Base-by-base conservation (phyloP, 2,329 filamentous ascomycete genomes). In the Aureobasidium sp. region DNA sequence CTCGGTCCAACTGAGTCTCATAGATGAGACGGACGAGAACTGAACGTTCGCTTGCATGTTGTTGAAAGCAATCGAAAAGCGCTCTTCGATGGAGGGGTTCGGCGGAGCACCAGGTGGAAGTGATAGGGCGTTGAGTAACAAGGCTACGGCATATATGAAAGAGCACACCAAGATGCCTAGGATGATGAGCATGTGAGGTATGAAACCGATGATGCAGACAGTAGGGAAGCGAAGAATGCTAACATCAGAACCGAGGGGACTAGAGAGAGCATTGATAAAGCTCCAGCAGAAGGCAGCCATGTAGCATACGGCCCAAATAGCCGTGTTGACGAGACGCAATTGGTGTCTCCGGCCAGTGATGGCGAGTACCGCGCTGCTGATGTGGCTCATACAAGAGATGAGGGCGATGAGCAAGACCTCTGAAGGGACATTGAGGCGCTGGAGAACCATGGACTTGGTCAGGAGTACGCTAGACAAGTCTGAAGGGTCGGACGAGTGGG, bases 11-110 rank as follows among this genome's bases (percentile, higher is more conserved):
- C 87, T 90, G 61, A 97, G 84, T 14, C 87, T 85, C 41, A 97
- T 84, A 42, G 88, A 74, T 0, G 78, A 77, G 8, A 75, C 75
- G 9, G 76, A 87, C 1, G 89, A 88, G 25, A 97, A 81, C 14
- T 94, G 91, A 3, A 93, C 85, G 63, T 94, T 94, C 2, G 92
- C 92, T 74, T 97, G 92, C 81, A 97, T 88, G 67, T 97, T 97
- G 53, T 84, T 84, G 70, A 95, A 91, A 0, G 93, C 92, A 55
- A 84, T 80, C 1, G 76, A 71, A 29, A 96, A 78, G 51, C 91
- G 82, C 68, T 90, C 84, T 41, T 74, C 75, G 60, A 83, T 73
- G 1, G 80, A 79, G 31, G 77, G 68, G 3, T 75, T 74, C 20
- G 71, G 73, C 6, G 76, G 73, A 58, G 77, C 74, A 37, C 79